phyloP scores from a whole-genome alignment of 345 rosid species.

The Pugionium cornutum region DNA sequence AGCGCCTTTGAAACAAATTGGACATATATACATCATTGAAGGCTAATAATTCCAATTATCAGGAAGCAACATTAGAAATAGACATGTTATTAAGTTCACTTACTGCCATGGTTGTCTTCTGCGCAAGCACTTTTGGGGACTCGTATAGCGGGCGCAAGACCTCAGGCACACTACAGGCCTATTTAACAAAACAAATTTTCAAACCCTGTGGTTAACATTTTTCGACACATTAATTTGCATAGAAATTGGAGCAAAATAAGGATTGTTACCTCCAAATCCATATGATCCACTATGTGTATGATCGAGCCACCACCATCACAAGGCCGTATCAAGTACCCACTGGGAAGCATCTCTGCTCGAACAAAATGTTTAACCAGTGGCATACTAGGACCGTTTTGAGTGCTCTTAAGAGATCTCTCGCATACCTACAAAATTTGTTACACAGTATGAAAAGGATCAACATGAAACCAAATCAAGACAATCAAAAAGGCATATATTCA shows the following conservation, averaged over 20 bases:
- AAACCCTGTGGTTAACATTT: slow-evolving; percentile 4
- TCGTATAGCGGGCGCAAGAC: slow-evolving; percentile 94
- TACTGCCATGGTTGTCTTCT: slow-evolving; percentile 96
- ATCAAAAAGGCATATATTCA: neutral
- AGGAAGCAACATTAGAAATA: neutral
- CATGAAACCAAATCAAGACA: neutral
- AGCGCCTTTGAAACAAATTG: slow-evolving; percentile 54
- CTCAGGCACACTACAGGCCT: slow-evolving; percentile 99
- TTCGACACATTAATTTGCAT: neutral
- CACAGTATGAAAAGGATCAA: neutral
- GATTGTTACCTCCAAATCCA: slow-evolving; percentile 85
- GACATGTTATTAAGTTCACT: slow-evolving; percentile 28
- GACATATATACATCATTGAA: slow-evolving; percentile 11
- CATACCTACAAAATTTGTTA: slow-evolving; percentile 57
- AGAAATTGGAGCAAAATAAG: neutral
- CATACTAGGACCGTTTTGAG: slow-evolving; percentile 97
- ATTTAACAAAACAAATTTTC: slow-evolving; percentile 34
- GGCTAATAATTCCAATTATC: slow-evolving; percentile 2
- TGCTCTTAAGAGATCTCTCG: slow-evolving; percentile 91
- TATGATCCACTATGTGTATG: slow-evolving; percentile 92
- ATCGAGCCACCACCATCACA: slow-evolving; percentile 99
- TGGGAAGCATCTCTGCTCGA: slow-evolving; percentile 97
- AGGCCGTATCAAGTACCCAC: slow-evolving; percentile 94
- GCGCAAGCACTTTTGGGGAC: slow-evolving; percentile 94
- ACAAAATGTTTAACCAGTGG: slow-evolving; percentile 95